A percentile compares a stretch with the other conserved stretches of the same genome.
phyloP scores from a whole-genome alignment of 2,329 filamentous ascomycete genomes.

The Penicillium thymicola region DNA sequence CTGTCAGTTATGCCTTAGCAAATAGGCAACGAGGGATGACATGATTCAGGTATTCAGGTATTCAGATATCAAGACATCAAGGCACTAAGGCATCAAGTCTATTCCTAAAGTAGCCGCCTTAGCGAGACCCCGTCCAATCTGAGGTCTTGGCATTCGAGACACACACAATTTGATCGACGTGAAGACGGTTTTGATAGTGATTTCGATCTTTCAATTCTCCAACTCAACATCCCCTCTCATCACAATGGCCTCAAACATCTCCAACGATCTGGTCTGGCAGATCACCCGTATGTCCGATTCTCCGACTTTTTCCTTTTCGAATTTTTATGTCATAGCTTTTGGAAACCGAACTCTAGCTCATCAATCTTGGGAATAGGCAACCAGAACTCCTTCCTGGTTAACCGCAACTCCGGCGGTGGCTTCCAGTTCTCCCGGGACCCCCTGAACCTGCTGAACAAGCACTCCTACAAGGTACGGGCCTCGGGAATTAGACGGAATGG shows the following conservation, averaged over 20 bases:
- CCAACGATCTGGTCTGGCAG: constrained; percentile 91
- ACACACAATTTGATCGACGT: constrained; percentile 23
- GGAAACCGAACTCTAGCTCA: constrained; percentile 8
- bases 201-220: constrained; percentile 26
- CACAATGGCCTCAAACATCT: constrained; percentile 65
- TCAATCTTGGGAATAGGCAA: constrained; percentile 56
- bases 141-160: constrained; percentile 27
- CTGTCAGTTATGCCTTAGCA: constrained; percentile 1
- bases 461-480: constrained; percentile 74
- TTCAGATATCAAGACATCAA: constrained; percentile 8
- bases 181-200: constrained; percentile 13
- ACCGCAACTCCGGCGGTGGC: constrained; percentile 76
- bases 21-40: neutral
- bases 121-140: constrained; percentile 31
- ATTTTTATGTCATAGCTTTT: neutral
- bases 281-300: constrained; percentile 72
- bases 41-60: constrained; percentile 6
- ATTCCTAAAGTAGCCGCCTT: constrained; percentile 38
- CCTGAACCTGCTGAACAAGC: constrained; percentile 87
- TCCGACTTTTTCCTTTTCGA: neutral
- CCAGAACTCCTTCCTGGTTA: constrained; percentile 89
- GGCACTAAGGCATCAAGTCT: constrained; percentile 12
- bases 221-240: constrained; percentile 23
- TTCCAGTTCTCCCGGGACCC: constrained; percentile 91
- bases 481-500: neutral